Percentiles rank a stretch among this genome's conserved stretches.
Conservation (phyloP, 805 yeast genomes). For the Zygosaccharomyces siamensis region DNA sequence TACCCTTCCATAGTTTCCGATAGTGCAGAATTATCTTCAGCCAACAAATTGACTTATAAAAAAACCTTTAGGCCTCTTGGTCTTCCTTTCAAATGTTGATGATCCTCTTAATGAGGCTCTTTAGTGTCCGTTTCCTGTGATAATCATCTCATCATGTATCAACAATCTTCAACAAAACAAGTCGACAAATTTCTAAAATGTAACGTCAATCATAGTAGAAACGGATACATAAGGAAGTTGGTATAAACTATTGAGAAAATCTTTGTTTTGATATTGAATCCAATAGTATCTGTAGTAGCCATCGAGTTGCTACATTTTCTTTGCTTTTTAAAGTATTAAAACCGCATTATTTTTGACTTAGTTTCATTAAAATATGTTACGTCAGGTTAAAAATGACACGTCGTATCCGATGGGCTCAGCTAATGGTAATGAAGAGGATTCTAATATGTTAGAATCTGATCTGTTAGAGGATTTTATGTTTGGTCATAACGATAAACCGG, state of each 20-base stretch:
- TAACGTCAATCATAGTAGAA: neutral
- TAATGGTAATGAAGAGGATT: slow-evolving; percentile 6
- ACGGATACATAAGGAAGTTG: neutral
- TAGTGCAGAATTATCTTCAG: neutral
- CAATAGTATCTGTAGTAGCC: neutral
- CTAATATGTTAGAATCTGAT: slow-evolving; percentile 23
- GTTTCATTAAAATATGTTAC: slow-evolving; percentile 5
- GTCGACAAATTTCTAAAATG: neutral
- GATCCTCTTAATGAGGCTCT: neutral
- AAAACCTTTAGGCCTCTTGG: neutral
- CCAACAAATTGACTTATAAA: neutral
- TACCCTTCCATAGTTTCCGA: slow-evolving; percentile 27
- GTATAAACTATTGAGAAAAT: neutral
- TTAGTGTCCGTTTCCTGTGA: neutral
- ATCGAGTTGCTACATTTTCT: neutral
- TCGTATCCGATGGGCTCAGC: slow-evolving; percentile 3
- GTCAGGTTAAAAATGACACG: slow-evolving; percentile 9
- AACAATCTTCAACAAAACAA: neutral
- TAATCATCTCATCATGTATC: neutral
- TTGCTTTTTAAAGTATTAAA: neutral
- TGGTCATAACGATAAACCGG: slow-evolving; percentile 9
- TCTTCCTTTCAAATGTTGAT: neutral
- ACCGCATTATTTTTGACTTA: neutral
- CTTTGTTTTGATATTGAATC: neutral
- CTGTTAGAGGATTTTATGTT: slow-evolving; percentile 28